These are phyloP conservation scores for Taiwanofungus camphoratus DNA, from an alignment of 1,284 basidiomycete genomes.

Conservation along the genomic window DNA sequence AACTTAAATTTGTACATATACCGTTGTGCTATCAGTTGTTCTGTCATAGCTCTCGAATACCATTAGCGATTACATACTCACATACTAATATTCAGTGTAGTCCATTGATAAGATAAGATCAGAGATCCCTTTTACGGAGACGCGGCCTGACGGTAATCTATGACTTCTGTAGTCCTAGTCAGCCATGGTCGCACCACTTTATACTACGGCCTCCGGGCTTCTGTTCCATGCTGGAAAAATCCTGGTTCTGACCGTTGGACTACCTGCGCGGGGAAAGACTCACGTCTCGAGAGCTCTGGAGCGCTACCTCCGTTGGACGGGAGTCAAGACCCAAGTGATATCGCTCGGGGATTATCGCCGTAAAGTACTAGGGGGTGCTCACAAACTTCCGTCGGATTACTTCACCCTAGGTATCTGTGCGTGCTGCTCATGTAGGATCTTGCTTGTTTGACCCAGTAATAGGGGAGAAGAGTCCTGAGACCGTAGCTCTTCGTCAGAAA, in stretches of 20 bases:
- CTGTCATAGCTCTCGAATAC: no score
- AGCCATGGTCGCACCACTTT: constrained; percentile 80
- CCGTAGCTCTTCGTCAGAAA: constrained; percentile 66
- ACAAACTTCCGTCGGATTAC: constrained; percentile 88
- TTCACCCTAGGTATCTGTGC: constrained; percentile 69
- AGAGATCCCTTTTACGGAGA: no score
- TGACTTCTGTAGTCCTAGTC: no score
- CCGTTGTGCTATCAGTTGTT: no score
- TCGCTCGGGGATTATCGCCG: constrained; percentile 94
- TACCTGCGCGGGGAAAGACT: constrained; percentile 93
- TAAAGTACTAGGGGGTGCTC: constrained; percentile 83
- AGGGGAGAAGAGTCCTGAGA: constrained; percentile 76
- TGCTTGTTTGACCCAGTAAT: constrained; percentile 4
- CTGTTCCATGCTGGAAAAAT: constrained; percentile 96
- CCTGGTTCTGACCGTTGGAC: constrained; percentile 85
- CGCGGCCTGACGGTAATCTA: no score
- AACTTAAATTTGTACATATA: no score
- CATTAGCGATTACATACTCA: no score
- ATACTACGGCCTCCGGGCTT: constrained; percentile 78
- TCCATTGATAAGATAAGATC: no score
- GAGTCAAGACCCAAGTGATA: constrained; percentile 92
- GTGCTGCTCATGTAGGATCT: background rate
- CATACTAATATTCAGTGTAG: no score
- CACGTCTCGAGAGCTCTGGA: constrained; percentile 95
- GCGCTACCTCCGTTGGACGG: constrained; percentile 96